Evolutionary conservation across 306 rosid species (phyloP), one percentile per base, ranked within the genome.

Genomic region (Chamaecrista fasciculata): DNA sequence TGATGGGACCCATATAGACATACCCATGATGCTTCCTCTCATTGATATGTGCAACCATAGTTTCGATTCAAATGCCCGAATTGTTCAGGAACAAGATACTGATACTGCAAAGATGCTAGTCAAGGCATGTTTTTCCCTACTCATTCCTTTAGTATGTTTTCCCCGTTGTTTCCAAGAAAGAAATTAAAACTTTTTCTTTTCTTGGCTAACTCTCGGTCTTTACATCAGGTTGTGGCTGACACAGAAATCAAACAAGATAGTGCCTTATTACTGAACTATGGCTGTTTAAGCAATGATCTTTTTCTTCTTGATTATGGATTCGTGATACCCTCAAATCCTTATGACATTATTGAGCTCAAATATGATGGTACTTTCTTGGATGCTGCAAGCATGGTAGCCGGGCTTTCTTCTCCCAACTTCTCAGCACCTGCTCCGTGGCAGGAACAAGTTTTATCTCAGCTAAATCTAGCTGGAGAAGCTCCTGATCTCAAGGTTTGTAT

Each of bases 11-110:
- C 58, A 69, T 24, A 62, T 57, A 11, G 73, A 83, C 48, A 63
- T 88, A 42, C 96, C 96, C 52, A 90, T 88, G 98, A 84, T 94
- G 94, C 98, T 94, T 78, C 98, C 98, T 69, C 95, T 94, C 21
- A 86, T 94, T 25, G 97, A 94, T 79, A 90, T 90, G 98, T 94
- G 98, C 85, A 94, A 94, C 76, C 98, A 94, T 70, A 88, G 95
- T 89, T 94, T 94, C 76, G 57, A 71, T 64, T 87, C 98, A 8
- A 94, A 90, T 85, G 90, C 87, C 11, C 72, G 69, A 69, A 88
- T 94, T 71, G 83, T 90, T 79, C 97, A 94, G 80, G 96, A 94
- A 53, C 87, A 88, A 76, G 87, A 81, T 78, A 68, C 69, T 7
- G 71, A 51, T 29, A 72, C 60, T 49, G n/a, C 16, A 50, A 80